These are phyloP conservation scores for Discostella stelligeroides DNA, from an alignment of 108 stramenopile species.

Conservation along the genomic window DNA sequence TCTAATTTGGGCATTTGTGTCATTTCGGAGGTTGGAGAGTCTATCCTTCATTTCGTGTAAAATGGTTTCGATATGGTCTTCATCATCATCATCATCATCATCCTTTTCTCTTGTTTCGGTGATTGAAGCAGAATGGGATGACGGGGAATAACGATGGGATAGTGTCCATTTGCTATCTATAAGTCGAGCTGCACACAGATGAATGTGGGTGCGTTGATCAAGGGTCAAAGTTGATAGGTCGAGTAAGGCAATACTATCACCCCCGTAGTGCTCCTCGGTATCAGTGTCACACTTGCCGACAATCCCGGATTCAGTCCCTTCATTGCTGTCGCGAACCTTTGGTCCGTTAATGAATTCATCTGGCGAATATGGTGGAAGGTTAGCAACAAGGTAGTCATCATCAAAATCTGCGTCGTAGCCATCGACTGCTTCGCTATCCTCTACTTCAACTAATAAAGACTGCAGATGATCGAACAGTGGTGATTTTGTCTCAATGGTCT, in stretches of 20 bases:
- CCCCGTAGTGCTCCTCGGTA: too few species aligned
- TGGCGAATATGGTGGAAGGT: conserved; percentile 24
- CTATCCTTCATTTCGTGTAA: conserved; percentile 22
- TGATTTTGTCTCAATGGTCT: conserved; percentile 11
- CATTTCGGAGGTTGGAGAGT: conserved; percentile 13
- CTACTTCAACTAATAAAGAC: conserved; percentile 68
- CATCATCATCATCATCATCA: conserved; percentile 36
- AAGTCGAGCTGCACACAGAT: conserved; percentile 42
- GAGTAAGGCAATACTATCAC: conserved; percentile 8
- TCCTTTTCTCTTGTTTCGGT: conserved; percentile 5
- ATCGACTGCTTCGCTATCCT: neutral
- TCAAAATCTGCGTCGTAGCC: conserved; percentile 26
- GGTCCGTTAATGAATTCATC: conserved; percentile 35
- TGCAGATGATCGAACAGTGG: conserved; percentile 65
- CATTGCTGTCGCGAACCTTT: neutral
- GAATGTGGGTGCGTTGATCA: conserved; percentile 49
- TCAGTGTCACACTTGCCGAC: neutral
- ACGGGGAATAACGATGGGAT: conserved; percentile 12
- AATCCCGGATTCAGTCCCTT: neutral
- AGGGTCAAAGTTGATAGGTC: conserved; percentile 44
- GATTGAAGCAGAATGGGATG: conserved; percentile 2
- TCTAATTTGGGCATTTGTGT: conserved; percentile 6
- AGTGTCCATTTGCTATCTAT: conserved; percentile 13
- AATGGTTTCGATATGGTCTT: conserved; percentile 25
- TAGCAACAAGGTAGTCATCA: conserved; percentile 20